Base-by-base conservation (phyloP, 495 filamentous ascomycete genomes). In the Xylaria castorea region DNA sequence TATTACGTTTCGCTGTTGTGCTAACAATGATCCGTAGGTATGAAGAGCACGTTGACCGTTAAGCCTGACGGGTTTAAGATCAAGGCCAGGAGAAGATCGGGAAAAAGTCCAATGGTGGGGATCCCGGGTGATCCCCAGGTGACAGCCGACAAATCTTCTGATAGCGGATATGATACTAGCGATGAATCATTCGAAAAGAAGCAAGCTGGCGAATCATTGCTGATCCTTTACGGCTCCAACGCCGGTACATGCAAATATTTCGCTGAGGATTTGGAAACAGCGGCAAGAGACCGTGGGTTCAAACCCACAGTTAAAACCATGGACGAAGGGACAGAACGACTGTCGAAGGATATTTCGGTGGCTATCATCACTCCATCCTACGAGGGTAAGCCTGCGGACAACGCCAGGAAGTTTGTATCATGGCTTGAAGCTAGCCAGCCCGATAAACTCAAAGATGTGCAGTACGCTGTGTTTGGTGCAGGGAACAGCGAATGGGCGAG, bases 181-280 rank as follows among this genome's bases (percentile, higher is more conserved):
- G 27, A 34, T 36, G n/a, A 36, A 50, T 51, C 63, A 20, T 2
- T 27, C 20, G 44, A 51, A 36, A 30, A 36, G 25, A 36, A 16
- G 14, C 16, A 22, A 65, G 40, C 58, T 44, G 63, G 50, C n/a
- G 36, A 68, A 63, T 72, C 75, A 1, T 85, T 93, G 80, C 81
- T 83, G 46, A 89, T 93, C n/a, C 83, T 90, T 34, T 93, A 89
- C 73, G 91, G 91, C 20, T 89, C 87, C 0, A 92, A 93, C 68
- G 88, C 87, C 14, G 91, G 91, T 0, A 93, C 91, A 5, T 93
- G 91, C 74, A 87, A 92, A 74, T 83, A 86, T 1, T 81, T 93
- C 60, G 90, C 91, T 0, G 83, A 88, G 62, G 82, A 82, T 44
- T 76, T 93, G 12, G 88, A 88, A 2, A 82, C 84, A 68, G 84